Percentiles rank a stretch among this genome's conserved stretches.
Evolutionary conservation across 208 protist genomes (phyloP).

Genomic region (Vickermania spadyakhi): DNA sequence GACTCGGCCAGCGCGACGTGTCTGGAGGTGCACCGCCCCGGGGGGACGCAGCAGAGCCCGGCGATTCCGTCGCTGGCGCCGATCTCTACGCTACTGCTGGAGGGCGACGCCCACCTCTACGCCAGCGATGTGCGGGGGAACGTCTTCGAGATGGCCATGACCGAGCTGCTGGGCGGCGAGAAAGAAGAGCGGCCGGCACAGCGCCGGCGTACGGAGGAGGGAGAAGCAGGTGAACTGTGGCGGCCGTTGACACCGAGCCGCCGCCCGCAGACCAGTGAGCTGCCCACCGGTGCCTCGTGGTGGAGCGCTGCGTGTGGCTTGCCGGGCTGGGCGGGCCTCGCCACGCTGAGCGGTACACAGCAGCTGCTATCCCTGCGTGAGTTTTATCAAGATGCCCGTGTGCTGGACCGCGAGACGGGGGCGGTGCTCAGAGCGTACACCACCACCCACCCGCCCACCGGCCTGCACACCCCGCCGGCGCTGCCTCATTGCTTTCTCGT

Average conservation of each 20-base stretch:
- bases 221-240: not conserved
- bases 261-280: not conserved
- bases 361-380: constrained; percentile 47
- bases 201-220: not conserved
- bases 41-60: constrained; percentile 2
- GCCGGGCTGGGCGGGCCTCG: constrained; percentile 15
- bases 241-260: not conserved
- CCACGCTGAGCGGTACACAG: not conserved
- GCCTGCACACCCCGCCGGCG: constrained; percentile 19
- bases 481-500: constrained; percentile 31
- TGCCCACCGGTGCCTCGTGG: not conserved
- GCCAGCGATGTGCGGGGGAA: not conserved
- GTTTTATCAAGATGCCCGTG: constrained; percentile 53
- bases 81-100: constrained; percentile 13
- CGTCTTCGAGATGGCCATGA: not conserved
- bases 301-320: not conserved
- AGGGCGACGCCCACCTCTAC: constrained; percentile 2
- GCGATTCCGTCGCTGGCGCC: constrained; percentile 15
- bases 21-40: constrained; percentile 9
- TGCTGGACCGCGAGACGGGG: constrained; percentile 20
- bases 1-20: constrained; percentile 21
- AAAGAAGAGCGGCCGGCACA: not conserved
- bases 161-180: not conserved
- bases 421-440: constrained; percentile 43
- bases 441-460: constrained; percentile 61